These are phyloP conservation scores for Thalia dealbata DNA, from an alignment of 176 grass and related monocot genomes.

Conservation along the genomic window DNA sequence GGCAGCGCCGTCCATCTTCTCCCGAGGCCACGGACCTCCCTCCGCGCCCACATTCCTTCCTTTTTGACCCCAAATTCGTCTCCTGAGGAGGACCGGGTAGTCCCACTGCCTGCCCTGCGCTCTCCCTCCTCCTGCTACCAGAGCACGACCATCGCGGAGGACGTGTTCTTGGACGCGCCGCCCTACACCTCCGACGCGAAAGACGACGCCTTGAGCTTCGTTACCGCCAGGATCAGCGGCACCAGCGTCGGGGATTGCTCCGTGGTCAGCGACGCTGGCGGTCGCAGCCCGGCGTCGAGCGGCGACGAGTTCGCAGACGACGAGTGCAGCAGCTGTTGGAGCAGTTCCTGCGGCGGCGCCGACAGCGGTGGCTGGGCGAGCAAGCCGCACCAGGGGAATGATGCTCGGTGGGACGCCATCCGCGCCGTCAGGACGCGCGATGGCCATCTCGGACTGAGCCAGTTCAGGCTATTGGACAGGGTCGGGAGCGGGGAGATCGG, in stretches of 20 bases:
- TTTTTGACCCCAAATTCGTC: not conserved
- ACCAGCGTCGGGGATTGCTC: not conserved
- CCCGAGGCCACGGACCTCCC: not conserved
- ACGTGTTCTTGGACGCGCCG: not conserved
- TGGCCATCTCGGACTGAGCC: slow-evolving; percentile 3
- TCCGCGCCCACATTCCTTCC: not conserved
- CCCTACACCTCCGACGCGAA: not conserved
- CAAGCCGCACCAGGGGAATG: slow-evolving; percentile 17
- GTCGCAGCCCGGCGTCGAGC: not conserved
- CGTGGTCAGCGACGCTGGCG: not conserved
- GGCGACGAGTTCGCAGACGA: slow-evolving; percentile 1
- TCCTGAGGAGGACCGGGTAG: not conserved
- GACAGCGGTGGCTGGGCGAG: not conserved
- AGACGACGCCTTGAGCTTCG: slow-evolving; percentile 11
- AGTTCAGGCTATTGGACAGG: slow-evolving; percentile 8
- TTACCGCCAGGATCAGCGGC: slow-evolving; percentile 7
- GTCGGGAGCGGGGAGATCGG: slow-evolving; percentile 10
- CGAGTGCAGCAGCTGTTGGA: slow-evolving; percentile 10
- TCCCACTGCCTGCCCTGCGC: not conserved
- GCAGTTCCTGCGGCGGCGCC: not conserved
- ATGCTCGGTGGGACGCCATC: slow-evolving; percentile 15
- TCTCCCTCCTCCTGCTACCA: not conserved
- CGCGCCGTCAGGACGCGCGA: not conserved
- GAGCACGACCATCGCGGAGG: not conserved
- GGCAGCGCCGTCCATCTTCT: not conserved